These are phyloP conservation scores for Candida dendrica DNA, from an alignment of 805 yeast genomes.

Conservation along the genomic window DNA sequence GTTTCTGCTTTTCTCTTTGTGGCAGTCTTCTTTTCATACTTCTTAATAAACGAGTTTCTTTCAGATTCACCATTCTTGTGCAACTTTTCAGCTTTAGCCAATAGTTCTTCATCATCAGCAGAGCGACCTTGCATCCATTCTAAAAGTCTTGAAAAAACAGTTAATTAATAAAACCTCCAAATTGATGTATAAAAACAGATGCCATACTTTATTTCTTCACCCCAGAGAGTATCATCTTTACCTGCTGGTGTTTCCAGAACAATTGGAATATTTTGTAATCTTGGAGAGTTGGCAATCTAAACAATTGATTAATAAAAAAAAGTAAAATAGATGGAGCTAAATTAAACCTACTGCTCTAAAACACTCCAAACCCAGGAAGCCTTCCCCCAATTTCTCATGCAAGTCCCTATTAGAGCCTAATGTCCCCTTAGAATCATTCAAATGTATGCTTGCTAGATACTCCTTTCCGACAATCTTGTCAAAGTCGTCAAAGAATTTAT, in stretches of 20 bases:
- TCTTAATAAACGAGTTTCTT: conserved; percentile 60
- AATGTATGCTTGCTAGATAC: conserved; percentile 73
- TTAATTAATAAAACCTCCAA: background rate
- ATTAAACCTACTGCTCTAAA: conserved; percentile 43
- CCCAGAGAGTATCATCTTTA: conserved; percentile 59
- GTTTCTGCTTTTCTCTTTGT: background rate
- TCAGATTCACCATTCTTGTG: conserved; percentile 58
- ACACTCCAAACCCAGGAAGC: conserved; percentile 81
- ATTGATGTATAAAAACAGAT: background rate
- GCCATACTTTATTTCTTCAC: conserved; percentile 65
- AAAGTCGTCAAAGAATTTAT: conserved; percentile 67
- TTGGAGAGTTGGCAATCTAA: conserved; percentile 54
- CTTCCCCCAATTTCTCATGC: conserved; percentile 84
- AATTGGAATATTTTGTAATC: conserved; percentile 64
- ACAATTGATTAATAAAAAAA: background rate
- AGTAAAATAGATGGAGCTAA: too few species aligned
- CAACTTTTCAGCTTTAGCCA: conserved; percentile 40
- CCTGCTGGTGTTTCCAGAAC: conserved; percentile 82
- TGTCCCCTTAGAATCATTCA: conserved; percentile 95
- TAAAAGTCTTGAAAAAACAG: conserved; percentile 29
- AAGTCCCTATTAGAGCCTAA: conserved; percentile 83
- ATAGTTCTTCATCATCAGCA: conserved; percentile 47
- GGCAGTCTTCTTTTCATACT: conserved; percentile 46
- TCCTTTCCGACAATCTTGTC: conserved; percentile 69
- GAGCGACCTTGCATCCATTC: conserved; percentile 69